Conservation (phyloP, 805 yeast species). For the Lipomyces sp. region DNA sequence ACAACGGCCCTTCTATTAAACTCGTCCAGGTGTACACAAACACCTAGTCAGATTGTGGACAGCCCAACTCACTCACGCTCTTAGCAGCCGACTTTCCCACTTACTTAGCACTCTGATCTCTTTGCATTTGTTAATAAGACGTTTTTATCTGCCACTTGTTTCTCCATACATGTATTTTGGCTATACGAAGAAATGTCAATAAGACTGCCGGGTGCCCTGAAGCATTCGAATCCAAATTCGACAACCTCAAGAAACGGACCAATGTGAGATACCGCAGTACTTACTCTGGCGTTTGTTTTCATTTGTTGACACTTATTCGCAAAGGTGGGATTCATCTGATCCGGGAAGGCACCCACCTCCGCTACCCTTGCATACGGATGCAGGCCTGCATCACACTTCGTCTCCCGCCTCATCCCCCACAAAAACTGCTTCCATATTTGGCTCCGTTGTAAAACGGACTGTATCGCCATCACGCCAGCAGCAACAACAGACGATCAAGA, state of each 20-base stretch:
- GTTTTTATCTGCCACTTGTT: too few species aligned
- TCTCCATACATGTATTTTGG: too few species aligned
- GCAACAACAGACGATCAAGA: slow-evolving; percentile 2
- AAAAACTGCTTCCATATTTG: slow-evolving; percentile 2
- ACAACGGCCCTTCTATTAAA: not conserved
- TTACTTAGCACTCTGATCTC: too few species aligned
- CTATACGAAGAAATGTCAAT: too few species aligned
- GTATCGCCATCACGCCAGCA: slow-evolving; percentile 10
- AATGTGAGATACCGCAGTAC: too few species aligned
- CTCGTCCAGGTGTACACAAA: not conserved
- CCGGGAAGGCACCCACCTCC: slow-evolving; percentile 45
- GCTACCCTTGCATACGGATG: slow-evolving; percentile 43
- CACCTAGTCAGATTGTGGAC: not conserved
- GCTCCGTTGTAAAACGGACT: slow-evolving; percentile 1
- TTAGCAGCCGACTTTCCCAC: too few species aligned
- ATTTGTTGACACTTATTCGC: not conserved
- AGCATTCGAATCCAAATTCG: not conserved
- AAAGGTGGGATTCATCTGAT: slow-evolving; percentile 44
- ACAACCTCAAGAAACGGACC: not conserved
- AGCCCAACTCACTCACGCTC: not conserved
- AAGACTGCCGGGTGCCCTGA: not conserved
- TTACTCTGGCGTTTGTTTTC: slow-evolving; percentile 2
- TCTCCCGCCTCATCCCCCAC: slow-evolving; percentile 1
- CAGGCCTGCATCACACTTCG: slow-evolving; percentile 33
- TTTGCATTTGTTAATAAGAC: too few species aligned